These are phyloP conservation scores for Scopulariopsis brevicaulis DNA, from an alignment of 2,329 filamentous ascomycete species.

Conservation along the genomic window DNA sequence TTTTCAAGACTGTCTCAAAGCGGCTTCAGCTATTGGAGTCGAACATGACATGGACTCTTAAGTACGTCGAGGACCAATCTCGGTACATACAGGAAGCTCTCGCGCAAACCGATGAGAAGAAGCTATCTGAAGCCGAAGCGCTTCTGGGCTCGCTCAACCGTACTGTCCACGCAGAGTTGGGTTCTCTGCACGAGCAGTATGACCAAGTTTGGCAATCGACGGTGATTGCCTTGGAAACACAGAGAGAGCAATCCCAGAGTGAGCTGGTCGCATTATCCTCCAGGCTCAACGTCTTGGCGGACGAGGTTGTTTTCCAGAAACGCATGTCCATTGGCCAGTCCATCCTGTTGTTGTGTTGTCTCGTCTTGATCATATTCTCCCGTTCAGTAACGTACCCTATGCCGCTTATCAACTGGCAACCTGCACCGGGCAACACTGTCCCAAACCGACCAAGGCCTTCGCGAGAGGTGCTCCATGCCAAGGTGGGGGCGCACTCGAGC, in stretches of 20 bases:
- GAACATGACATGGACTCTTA: constrained; percentile 83
- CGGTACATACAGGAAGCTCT: constrained; percentile 75
- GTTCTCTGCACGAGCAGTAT: constrained; percentile 71
- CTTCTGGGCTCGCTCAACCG: constrained; percentile 80
- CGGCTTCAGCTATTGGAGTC: constrained; percentile 82
- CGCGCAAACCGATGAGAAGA: constrained; percentile 80
- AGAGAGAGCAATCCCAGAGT: constrained; percentile 71
- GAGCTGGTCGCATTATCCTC: constrained; percentile 75
- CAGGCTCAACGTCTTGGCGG: constrained; percentile 79
- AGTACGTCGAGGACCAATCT: constrained; percentile 96
- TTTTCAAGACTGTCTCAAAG: constrained; percentile 95
- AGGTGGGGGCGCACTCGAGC: background rate
- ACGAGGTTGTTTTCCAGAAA: constrained; percentile 80
- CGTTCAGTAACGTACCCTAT: constrained; percentile 15
- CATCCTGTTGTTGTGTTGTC: constrained; percentile 72
- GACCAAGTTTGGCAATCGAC: constrained; percentile 96
- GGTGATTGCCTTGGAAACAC: constrained; percentile 79
- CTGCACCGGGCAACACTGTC: background rate
- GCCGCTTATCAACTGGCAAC: background rate
- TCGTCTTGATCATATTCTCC: constrained; percentile 78
- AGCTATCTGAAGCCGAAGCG: constrained; percentile 68
- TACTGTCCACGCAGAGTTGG: constrained; percentile 74
- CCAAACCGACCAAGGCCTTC: background rate
- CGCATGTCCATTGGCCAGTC: constrained; percentile 90
- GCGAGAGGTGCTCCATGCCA: background rate